A percentile compares a stretch with the other conserved stretches of the same genome.
Conservation (phyloP, 2,329 filamentous ascomycete species). For the Coniochaeta pulveracea region DNA sequence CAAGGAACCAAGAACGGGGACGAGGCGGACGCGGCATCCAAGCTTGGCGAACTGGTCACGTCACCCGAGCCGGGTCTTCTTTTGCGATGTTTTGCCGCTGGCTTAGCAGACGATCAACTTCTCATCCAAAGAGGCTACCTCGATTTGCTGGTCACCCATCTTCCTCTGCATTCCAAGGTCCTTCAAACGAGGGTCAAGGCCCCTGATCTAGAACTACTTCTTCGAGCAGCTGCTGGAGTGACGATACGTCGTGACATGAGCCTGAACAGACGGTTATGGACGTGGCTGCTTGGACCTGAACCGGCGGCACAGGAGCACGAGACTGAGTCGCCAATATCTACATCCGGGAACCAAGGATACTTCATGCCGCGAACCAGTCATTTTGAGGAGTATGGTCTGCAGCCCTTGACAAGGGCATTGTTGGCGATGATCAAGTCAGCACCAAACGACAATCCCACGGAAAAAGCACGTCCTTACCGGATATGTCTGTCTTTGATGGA, state of each 20-base stretch:
- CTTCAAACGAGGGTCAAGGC: conserved; percentile 63
- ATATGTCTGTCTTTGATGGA: conserved; percentile 96
- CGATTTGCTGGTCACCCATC: conserved; percentile 79
- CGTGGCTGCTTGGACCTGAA: conserved; percentile 84
- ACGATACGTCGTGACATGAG: conserved; percentile 92
- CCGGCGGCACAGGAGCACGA: conserved; percentile 38
- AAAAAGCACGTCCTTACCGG: conserved; percentile 75
- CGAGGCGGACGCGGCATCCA: conserved; percentile 35
- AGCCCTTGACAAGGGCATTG: conserved; percentile 62
- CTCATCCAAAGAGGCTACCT: conserved; percentile 91
- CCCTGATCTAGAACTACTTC: conserved; percentile 68
- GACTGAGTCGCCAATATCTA: conserved; percentile 30
- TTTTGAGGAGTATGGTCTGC: conserved; percentile 70
- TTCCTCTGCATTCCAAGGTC: conserved; percentile 74
- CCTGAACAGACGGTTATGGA: conserved; percentile 86
- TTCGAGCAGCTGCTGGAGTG: conserved; percentile 76
- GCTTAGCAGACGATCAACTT: conserved; percentile 75
- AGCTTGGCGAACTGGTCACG: conserved; percentile 56
- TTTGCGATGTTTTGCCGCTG: conserved; percentile 83
- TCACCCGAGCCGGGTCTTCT: conserved; percentile 86
- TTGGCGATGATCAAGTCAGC: conserved; percentile 60
- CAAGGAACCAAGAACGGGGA: no score
- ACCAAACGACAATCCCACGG: conserved; percentile 39
- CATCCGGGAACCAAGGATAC: conserved; percentile 29
- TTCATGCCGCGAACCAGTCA: conserved; percentile 59